Base-by-base conservation (phyloP, 23 red algal species). In the Gracilaria domingensis region DNA sequence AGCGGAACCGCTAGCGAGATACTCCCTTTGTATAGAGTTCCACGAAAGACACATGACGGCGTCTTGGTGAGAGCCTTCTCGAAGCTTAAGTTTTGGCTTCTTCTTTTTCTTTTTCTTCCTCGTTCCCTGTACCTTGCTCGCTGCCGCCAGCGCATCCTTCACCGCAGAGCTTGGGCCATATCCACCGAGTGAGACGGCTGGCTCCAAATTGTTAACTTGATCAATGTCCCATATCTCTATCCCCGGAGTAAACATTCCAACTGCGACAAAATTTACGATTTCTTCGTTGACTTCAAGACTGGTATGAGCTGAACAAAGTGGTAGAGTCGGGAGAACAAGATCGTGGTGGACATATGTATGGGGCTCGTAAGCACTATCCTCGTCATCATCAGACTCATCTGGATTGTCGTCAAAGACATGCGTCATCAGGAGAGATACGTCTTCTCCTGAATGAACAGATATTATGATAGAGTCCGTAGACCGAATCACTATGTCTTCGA, bases 331-430 rank as follows among this genome's bases (percentile, higher is more conserved):
- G 13, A 99, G 91, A n/a, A 99, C 85, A 33, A 93, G 42, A 64
- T 99, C 97, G 80, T 99, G 97, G 65, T 99, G 97, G 56, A 96
- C 67, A 80, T 99, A 99, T 33, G 93, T 55, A 47, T 99, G 91
- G 35, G 96, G 88, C 25, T 79, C 65, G 36, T 94, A 92, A 11
- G 87, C 30, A 16, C 36, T 54, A 59, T 73, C 81, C 38, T 81
- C 64, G 18, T 49, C 58, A 38, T 75, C 84, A 58, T 93, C 90
- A 11, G 80, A 91, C 25, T 62, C 88, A 29, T 88, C 75, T n/a
- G 75, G 74, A 51, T 95, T 86, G 26, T 80, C 64, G 32, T 98
- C 96, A 29, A 88, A 80, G 20, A 85, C 60, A 82, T 94, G 90
- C 2, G 94, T 79, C 58, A 92, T 81, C 11, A 98, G 76, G 42